Conservation (phyloP, 169 alveolate species). For the Plasmodium inui region DNA sequence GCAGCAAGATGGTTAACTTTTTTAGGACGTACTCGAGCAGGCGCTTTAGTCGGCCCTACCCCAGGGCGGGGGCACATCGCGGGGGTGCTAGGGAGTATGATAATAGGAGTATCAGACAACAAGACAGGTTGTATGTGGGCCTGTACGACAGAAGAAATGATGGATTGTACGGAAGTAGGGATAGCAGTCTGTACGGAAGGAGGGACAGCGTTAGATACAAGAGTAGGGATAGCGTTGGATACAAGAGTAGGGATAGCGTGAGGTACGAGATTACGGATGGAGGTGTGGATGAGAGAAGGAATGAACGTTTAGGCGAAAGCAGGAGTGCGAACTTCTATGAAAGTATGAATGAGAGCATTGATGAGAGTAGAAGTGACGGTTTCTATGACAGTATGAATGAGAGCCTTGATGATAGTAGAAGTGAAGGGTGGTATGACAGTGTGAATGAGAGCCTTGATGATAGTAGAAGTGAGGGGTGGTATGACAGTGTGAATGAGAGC, state of each 20-base stretch:
- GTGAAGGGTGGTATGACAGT: too few species aligned
- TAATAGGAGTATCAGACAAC: not conserved
- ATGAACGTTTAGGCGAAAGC: too few species aligned
- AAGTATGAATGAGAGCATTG: not conserved
- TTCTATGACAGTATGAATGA: not conserved
- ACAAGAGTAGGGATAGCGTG: too few species aligned
- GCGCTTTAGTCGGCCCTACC: not conserved
- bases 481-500: too few species aligned
- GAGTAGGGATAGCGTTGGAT: not conserved
- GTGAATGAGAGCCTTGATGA: too few species aligned
- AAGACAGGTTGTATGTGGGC: not conserved
- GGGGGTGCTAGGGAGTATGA: not conserved
- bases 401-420: too few species aligned
- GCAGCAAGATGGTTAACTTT: not conserved
- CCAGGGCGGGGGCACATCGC: not conserved
- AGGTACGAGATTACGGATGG: not conserved
- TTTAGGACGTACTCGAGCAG: not conserved
- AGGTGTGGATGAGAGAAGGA: not conserved
- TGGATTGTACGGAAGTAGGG: not conserved
- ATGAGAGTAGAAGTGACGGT: not conserved
- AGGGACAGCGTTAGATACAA: not conserved
- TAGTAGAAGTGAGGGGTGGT: too few species aligned
- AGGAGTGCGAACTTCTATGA: not conserved
- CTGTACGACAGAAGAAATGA: not conserved
- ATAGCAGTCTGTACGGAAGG: not conserved